Conservation (phyloP, 306 rosid genomes). For the Begonia fuchsioides region DNA sequence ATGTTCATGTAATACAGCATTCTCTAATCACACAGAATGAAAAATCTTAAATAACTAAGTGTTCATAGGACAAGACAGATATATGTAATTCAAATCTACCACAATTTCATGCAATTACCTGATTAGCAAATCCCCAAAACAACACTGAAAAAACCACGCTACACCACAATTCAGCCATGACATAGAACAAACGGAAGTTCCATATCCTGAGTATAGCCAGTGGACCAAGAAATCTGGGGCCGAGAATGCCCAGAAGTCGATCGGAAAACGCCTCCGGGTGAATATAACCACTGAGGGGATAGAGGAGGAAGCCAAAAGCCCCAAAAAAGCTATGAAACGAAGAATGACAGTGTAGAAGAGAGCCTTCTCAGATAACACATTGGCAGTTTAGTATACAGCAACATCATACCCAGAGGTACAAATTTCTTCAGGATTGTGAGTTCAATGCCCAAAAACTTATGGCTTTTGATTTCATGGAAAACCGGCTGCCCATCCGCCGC, state of each 20-base stretch:
- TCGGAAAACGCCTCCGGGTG: slow-evolving; percentile 87
- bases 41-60: too few species aligned
- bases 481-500: slow-evolving; percentile 48
- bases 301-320: slow-evolving; percentile 73
- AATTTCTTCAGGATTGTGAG: slow-evolving; percentile 58
- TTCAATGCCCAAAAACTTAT: slow-evolving; percentile 57
- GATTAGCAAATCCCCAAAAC: slow-evolving; percentile 97
- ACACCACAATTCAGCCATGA: slow-evolving; percentile 99
- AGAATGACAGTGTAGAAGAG: slow-evolving; percentile 75
- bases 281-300: slow-evolving; percentile 63
- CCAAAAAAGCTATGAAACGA: slow-evolving; percentile 88
- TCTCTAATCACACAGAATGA: too few species aligned
- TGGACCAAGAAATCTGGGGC: slow-evolving; percentile 86
- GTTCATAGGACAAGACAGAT: too few species aligned
- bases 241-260: slow-evolving; percentile 60
- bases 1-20: too few species aligned
- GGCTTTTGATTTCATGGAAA: slow-evolving; percentile 29
- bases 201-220: slow-evolving; percentile 85
- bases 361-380: slow-evolving; percentile 76
- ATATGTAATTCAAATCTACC: too few species aligned
- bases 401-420: slow-evolving; percentile 75
- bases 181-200: slow-evolving; percentile 94
- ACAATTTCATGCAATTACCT: too few species aligned
- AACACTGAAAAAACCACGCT: slow-evolving; percentile 89
- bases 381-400: slow-evolving; percentile 58